Percentiles rank a stretch among this genome's conserved stretches.
These are phyloP conservation scores for Decorospora gaudefroyi DNA, from an alignment of 2,329 filamentous ascomycete species.

Conservation along the genomic window DNA sequence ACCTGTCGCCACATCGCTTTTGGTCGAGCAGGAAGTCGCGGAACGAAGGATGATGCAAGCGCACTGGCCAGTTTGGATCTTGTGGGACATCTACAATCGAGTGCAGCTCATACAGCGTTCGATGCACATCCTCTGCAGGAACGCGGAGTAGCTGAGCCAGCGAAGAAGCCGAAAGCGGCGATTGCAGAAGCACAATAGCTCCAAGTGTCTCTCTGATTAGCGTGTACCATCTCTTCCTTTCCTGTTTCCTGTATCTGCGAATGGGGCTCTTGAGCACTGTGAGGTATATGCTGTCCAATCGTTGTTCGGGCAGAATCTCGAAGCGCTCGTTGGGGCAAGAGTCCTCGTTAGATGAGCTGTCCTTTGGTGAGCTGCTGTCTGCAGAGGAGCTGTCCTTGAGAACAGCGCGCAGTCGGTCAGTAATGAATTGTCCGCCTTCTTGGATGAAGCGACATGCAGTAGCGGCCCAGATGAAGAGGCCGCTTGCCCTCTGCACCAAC, in stretches of 20 bases:
- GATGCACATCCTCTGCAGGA: not conserved
- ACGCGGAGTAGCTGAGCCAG: not conserved
- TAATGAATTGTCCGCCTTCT: not conserved
- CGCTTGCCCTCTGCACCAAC: constrained; percentile 35
- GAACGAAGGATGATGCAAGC: constrained; percentile 2
- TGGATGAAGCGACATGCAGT: constrained; percentile 32
- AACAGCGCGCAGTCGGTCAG: constrained; percentile 15
- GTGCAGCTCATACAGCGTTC: not conserved
- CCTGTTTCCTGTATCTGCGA: not conserved
- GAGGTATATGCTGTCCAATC: constrained; percentile 1
- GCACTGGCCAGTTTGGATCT: not conserved
- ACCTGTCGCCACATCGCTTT: constrained; percentile 24
- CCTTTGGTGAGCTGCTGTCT: too few species aligned
- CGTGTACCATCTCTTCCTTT: not conserved
- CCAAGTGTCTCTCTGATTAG: not conserved
- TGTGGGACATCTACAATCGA: constrained; percentile 1
- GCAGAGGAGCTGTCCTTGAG: constrained; percentile 20
- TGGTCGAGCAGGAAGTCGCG: constrained; percentile 4
- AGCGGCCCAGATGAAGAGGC: constrained; percentile 46
- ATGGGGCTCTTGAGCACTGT: constrained; percentile 1
- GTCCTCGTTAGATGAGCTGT: too few species aligned
- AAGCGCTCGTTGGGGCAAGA: constrained; percentile 38
- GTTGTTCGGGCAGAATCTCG: constrained; percentile 20
- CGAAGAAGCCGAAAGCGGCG: not conserved
- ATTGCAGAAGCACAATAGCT: not conserved